A percentile compares a stretch with the other conserved stretches of the same genome.
phyloP scores from a whole-genome alignment of 257 asterid genomes.

The Lycium ferocissimum region DNA sequence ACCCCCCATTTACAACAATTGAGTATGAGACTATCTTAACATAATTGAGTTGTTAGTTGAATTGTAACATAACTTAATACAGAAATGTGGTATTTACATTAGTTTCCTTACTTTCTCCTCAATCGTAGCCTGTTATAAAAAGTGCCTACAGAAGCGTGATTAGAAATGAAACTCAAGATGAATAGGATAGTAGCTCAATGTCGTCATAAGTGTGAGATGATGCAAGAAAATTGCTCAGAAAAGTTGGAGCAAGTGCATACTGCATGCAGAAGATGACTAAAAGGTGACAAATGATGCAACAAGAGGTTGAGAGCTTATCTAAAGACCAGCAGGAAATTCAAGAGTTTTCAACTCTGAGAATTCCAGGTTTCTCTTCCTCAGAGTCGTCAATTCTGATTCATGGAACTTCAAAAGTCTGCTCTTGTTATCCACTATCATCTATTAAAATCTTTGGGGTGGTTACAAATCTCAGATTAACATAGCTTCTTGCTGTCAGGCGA shows the following conservation, averaged over 20 bases:
- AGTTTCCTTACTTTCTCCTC: conserved; percentile 41
- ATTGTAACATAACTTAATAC: neutral
- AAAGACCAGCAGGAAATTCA: conserved; percentile 90
- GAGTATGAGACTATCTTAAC: no score
- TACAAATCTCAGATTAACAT: no score
- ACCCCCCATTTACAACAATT: no score
- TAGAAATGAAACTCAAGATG: conserved; percentile 87
- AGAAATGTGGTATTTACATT: conserved; percentile 17
- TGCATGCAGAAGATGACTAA: conserved; percentile 88
- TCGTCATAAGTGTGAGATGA: conserved; percentile 76
- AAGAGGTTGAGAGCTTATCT: conserved; percentile 70
- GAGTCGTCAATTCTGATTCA: no score
- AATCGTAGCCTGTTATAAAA: conserved; percentile 59
- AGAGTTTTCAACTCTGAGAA: conserved; percentile 86
- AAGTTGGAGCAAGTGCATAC: conserved; percentile 80
- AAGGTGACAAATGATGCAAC: conserved; percentile 88
- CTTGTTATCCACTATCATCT: no score
- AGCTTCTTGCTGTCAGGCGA: no score
- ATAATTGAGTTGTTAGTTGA: no score
- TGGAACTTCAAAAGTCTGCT: no score
- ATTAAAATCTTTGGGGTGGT: no score
- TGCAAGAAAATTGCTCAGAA: conserved; percentile 84
- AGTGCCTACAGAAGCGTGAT: conserved; percentile 69
- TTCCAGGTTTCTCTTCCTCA: no score
- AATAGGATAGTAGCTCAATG: conserved; percentile 78